Conservation (phyloP, 345 rosid species). For the Erodium maritimum region DNA sequence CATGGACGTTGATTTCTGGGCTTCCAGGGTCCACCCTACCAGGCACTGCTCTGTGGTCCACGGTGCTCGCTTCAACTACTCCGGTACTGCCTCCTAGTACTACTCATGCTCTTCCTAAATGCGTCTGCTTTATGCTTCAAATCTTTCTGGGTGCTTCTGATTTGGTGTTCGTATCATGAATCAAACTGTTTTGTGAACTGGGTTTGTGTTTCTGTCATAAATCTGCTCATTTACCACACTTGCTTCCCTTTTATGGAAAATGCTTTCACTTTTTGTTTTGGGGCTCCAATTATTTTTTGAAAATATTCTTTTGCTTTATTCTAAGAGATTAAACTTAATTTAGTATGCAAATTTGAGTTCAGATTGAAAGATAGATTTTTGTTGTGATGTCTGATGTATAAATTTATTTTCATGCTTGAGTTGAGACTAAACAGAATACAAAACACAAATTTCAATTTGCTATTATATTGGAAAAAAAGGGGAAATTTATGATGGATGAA, state of each 20-base stretch:
- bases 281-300: not conserved
- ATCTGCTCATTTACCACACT: not conserved
- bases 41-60: conserved; percentile 26
- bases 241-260: not conserved
- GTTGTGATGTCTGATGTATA: too few species aligned
- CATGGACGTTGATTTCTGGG: conserved; percentile 39
- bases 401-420: too few species aligned
- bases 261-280: not conserved
- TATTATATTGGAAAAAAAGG: too few species aligned
- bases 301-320: too few species aligned
- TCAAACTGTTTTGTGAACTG: not conserved
- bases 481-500: too few species aligned
- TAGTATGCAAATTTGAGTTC: not conserved
- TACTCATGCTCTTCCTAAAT: not conserved
- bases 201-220: not conserved
- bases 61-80: conserved; percentile 14
- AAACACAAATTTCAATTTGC: not conserved
- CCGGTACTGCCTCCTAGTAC: not conserved
- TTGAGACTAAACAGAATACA: too few species aligned
- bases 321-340: too few species aligned
- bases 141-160: not conserved
- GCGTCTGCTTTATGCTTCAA: not conserved
- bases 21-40: conserved; percentile 26
- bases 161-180: not conserved
- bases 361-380: too few species aligned